Evolutionary conservation across 768 basidiomycete genomes (phyloP).

Genomic region (Lentinula raphanica): DNA sequence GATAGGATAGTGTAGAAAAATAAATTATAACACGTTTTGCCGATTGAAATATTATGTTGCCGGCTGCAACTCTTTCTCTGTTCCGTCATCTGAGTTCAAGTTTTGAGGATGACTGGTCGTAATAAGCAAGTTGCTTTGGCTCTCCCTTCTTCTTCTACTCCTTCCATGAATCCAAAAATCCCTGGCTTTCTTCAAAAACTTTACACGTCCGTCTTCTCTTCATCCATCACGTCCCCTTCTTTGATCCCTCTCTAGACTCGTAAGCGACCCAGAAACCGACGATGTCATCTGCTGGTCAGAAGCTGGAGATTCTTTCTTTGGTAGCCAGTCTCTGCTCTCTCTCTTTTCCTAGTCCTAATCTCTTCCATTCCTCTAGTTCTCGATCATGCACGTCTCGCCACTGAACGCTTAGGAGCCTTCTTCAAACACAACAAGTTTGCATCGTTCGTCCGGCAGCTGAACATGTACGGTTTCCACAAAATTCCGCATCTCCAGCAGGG

Average conservation of each 20-base stretch:
- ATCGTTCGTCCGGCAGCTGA: slow-evolving; percentile 88
- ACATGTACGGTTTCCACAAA: slow-evolving; percentile 95
- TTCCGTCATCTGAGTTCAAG: not conserved
- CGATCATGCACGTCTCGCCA: slow-evolving; percentile 86
- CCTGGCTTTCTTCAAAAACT: slow-evolving; percentile 93
- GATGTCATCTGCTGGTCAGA: slow-evolving; percentile 91
- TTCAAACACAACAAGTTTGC: slow-evolving; percentile 98
- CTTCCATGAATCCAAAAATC: slow-evolving; percentile 44
- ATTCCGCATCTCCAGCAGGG: slow-evolving; percentile 96
- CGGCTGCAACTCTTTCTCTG: not conserved
- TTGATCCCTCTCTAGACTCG: slow-evolving; percentile 57
- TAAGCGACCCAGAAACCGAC: slow-evolving; percentile 77
- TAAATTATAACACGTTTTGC: not conserved
- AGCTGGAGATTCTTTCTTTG: slow-evolving; percentile 87
- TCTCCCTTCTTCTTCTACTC: slow-evolving; percentile 14
- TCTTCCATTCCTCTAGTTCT: slow-evolving; percentile 51
- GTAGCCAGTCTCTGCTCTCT: slow-evolving; percentile 30
- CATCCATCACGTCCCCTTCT: slow-evolving; percentile 12
- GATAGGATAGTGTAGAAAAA: slow-evolving; percentile 22
- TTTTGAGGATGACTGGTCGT: not conserved
- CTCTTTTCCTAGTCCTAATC: not conserved
- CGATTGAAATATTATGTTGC: too few species aligned
- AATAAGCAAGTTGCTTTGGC: slow-evolving; percentile 12
- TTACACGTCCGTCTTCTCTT: slow-evolving; percentile 61
- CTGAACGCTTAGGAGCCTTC: slow-evolving; percentile 85